Evolutionary conservation across 148 eudicot species (phyloP), one percentile per base, ranked within the genome.

Genomic region (Camellia granthamiana): DNA sequence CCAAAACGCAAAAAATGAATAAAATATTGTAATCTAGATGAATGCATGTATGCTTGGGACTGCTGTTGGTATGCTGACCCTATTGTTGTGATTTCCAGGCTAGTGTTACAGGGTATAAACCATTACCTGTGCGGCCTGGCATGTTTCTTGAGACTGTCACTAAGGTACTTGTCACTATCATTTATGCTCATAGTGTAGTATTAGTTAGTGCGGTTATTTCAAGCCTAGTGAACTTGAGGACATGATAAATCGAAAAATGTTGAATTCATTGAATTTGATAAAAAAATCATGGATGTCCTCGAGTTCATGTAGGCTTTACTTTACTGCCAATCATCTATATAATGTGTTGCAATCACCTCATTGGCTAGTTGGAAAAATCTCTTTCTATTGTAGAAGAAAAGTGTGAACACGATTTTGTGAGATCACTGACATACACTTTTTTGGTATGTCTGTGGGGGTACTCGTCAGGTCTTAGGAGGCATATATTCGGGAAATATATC

Each of bases 101-200:
- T 81, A 95, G 97, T 86, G 77, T 86, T 69, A 79, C 88, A 56
- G 97, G 99, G 49, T 82, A 79, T 59, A 90, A 83, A 79, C 86
- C 97, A 61, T 89, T 84, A 75, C 99, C 99, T 51, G 99, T 96
- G 72, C 99, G 98, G n/a, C 99, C 99, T 77, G 99, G 99, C 84
- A 96, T 93, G 97, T 96, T 96, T 89, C 97, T 96, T 42, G 99
- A 93, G 83, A 92, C 99, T 0, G 97, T 96, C 60, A 84, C 99
- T 61, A 96, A 96, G 98, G 99, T 93, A 93, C 66, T 70, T 65
- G 5, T 46, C 65, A 5, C 21, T 72, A 71, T 21, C 16, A 55
- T 63, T 15, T 58, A 70, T 63, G 18, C 70, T 74, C 38, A 42
- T 21, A 15, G 55, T 66, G 15, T 66, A 30, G 44, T 4, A 30